phyloP scores from a whole-genome alignment of 108 stramenopile species.

The Fragilaria crotonensis region DNA sequence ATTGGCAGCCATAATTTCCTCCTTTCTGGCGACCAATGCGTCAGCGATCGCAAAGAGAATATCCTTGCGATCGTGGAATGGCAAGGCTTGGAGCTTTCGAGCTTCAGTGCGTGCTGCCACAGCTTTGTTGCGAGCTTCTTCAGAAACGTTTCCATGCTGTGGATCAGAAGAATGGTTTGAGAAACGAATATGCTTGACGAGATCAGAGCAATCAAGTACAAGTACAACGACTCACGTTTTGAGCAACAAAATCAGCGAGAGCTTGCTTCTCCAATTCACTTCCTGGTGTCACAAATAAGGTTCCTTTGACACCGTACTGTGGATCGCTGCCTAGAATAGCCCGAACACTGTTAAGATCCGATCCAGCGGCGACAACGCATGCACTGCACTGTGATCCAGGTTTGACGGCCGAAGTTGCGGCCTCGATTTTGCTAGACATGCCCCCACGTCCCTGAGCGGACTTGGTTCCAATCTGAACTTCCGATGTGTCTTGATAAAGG shows the following conservation, averaged over 20 bases:
- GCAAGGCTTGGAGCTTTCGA: slow-evolving; percentile 72
- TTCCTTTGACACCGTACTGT: slow-evolving; percentile 47
- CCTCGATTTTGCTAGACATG: slow-evolving; percentile 89
- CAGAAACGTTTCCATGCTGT: slow-evolving; percentile 34
- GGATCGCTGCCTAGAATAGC: slow-evolving; percentile 40
- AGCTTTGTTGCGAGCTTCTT: slow-evolving; percentile 58
- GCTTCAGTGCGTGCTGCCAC: slow-evolving; percentile 62
- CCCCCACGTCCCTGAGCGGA: slow-evolving; percentile 87
- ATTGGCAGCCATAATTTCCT: slow-evolving; percentile 80
- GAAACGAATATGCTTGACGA: no score
- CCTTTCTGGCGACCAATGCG: slow-evolving; percentile 50
- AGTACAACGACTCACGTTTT: slow-evolving; percentile 17
- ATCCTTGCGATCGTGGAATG: slow-evolving; percentile 57
- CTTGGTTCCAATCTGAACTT: slow-evolving; percentile 83
- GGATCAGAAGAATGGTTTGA: neutral
- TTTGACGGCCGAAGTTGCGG: slow-evolving; percentile 73
- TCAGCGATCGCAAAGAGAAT: slow-evolving; percentile 81
- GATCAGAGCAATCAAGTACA: neutral
- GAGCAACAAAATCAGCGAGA: slow-evolving; percentile 41
- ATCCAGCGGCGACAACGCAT: slow-evolving; percentile 82
- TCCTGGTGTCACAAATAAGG: slow-evolving; percentile 71
- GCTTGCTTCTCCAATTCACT: slow-evolving; percentile 70
- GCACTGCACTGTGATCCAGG: slow-evolving; percentile 67
- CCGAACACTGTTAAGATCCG: slow-evolving; percentile 76
- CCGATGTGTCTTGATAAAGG: slow-evolving; percentile 41